phyloP scores from a whole-genome alignment of 768 basidiomycete genomes.

The Phanerochaete sordida region DNA sequence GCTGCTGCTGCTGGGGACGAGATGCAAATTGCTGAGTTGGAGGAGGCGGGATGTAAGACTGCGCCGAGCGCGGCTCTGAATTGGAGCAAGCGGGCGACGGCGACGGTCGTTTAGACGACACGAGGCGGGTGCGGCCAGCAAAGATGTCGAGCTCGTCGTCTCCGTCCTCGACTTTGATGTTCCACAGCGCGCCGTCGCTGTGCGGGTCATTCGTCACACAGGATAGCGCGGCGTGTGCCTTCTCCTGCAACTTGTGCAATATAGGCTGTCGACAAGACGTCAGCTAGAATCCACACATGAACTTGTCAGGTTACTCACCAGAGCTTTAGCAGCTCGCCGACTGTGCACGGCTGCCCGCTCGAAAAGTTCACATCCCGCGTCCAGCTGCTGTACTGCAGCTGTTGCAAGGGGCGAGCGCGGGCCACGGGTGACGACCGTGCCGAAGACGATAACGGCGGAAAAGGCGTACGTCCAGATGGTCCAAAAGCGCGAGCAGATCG shows the following conservation, averaged over 20 bases:
- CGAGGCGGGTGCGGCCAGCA: conserved; percentile 62
- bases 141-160: conserved; percentile 71
- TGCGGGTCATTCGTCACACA: conserved; percentile 34
- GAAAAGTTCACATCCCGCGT: conserved; percentile 65
- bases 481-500: conserved; percentile 61
- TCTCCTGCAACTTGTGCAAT: conserved; percentile 56
- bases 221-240: conserved; percentile 56
- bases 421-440: conserved; percentile 72
- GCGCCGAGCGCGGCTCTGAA: background rate
- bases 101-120: conserved; percentile 41
- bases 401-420: conserved; percentile 66
- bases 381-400: conserved; percentile 66
- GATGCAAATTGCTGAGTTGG: background rate
- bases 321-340: conserved; percentile 60
- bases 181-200: conserved; percentile 44
- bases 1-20: background rate
- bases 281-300: background rate
- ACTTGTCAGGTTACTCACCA: conserved; percentile 39
- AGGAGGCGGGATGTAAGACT: background rate
- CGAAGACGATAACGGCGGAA: conserved; percentile 60
- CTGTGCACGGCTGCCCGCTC: conserved; percentile 54
- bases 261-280: conserved; percentile 45
- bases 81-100: conserved; percentile 12
- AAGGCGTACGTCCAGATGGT: conserved; percentile 56
- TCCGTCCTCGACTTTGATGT: conserved; percentile 46